A percentile compares a stretch with the other conserved stretches of the same genome.
These are phyloP conservation scores for Dysphania ambrosioides DNA, from an alignment of 148 eudicot species.

Conservation along the genomic window DNA sequence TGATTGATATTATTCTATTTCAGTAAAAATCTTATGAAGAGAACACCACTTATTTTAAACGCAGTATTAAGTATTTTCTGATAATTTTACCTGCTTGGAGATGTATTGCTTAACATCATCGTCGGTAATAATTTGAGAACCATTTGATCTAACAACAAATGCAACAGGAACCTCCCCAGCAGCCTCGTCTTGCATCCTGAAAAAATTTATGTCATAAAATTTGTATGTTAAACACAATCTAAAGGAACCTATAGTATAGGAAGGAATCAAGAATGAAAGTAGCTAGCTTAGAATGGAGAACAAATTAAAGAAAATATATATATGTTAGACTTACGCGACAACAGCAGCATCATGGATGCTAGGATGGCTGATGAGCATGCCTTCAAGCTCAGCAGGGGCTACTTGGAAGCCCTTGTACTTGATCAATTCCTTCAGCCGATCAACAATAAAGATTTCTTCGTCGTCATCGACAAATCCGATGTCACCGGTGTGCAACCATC, in stretches of 20 bases:
- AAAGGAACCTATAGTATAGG: neutral
- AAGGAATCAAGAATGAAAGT: neutral
- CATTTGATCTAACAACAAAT: slow-evolving; percentile 69
- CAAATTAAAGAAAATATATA: neutral
- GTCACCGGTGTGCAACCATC: slow-evolving; percentile 92
- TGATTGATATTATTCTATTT: no score
- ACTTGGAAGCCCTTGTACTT: slow-evolving; percentile 93
- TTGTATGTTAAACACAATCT: neutral
- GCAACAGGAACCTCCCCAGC: slow-evolving; percentile 96
- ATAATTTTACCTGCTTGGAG: slow-evolving; percentile 57
- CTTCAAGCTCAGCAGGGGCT: slow-evolving; percentile 92
- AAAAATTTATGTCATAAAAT: neutral
- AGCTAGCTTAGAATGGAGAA: neutral
- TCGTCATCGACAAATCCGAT: slow-evolving; percentile 75
- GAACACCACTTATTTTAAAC: neutral
- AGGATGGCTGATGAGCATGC: slow-evolving; percentile 64
- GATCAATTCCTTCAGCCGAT: slow-evolving; percentile 79
- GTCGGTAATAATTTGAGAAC: slow-evolving; percentile 58
- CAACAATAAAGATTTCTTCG: slow-evolving; percentile 81
- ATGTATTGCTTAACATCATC: slow-evolving; percentile 74
- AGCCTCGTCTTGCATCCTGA: slow-evolving; percentile 76
- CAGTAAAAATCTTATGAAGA: no score
- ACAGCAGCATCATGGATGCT: slow-evolving; percentile 81
- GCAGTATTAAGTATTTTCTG: neutral
- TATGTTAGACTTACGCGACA: slow-evolving; percentile 64